Percentiles rank a stretch among this genome's conserved stretches.
Conservation (phyloP, 1,284 basidiomycete genomes). For the Sporisorium scitamineum region DNA sequence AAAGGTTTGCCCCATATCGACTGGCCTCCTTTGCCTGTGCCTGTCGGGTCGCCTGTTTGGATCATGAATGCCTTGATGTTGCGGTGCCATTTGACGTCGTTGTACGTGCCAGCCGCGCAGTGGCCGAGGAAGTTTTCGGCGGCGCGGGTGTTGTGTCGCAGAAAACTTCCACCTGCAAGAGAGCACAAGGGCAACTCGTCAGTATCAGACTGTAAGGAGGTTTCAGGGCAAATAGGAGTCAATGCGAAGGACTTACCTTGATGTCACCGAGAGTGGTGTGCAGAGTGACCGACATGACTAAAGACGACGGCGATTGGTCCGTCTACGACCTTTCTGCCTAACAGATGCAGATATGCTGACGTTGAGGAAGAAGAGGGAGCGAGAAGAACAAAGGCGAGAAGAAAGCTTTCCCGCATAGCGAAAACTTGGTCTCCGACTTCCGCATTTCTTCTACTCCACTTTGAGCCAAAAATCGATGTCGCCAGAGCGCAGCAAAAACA, state of each 20-base stretch:
- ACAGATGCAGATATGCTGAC: not conserved
- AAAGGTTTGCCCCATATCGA: constrained; percentile 96
- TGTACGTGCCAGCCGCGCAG: constrained; percentile 88
- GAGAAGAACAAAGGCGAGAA: not conserved
- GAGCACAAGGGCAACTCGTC: not conserved
- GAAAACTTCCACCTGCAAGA: constrained; percentile 80
- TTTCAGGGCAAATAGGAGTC: constrained; percentile 15
- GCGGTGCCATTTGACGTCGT: constrained; percentile 86
- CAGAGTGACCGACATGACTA: constrained; percentile 87
- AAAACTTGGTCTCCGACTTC: constrained; percentile 16
- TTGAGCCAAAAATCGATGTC: not conserved
- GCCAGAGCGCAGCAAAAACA: not conserved
- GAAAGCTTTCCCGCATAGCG: not conserved
- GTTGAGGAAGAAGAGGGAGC: not conserved
- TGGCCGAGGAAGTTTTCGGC: constrained; percentile 98
- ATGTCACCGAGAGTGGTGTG: constrained; percentile 93
- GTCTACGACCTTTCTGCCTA: not conserved
- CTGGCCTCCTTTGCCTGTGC: constrained; percentile 91
- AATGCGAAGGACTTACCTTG: constrained; percentile 76
- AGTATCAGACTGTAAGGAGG: not conserved
- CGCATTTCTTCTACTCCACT: constrained; percentile 17
- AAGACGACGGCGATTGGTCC: not conserved
- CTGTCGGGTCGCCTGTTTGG: constrained; percentile 95
- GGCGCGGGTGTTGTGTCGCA: constrained; percentile 94
- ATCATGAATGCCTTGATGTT: constrained; percentile 80